Evolutionary conservation across 768 basidiomycete species (phyloP).

Genomic region (Hydnum rufescens): DNA sequence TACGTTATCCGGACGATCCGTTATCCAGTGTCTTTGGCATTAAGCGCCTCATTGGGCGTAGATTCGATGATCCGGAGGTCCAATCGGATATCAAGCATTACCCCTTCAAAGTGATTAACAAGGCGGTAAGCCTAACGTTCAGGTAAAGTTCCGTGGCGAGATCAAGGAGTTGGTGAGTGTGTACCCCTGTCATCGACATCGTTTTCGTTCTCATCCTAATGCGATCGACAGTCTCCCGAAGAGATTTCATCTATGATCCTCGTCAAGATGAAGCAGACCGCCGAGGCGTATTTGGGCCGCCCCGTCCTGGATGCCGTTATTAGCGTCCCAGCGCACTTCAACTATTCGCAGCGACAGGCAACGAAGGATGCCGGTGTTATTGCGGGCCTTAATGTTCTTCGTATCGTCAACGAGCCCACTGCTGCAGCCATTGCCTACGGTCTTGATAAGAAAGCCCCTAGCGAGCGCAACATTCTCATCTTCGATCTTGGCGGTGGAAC

Average conservation of each 20-base stretch:
- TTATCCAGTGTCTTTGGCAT: conserved; percentile 24
- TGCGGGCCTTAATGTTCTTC: conserved; percentile 28
- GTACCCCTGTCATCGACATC: not conserved
- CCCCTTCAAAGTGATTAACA: conserved; percentile 28
- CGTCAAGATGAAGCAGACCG: conserved; percentile 32
- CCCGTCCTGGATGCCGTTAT: conserved; percentile 28
- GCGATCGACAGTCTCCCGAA: conserved; percentile 20
- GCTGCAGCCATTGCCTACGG: conserved; percentile 55
- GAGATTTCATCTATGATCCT: conserved; percentile 32
- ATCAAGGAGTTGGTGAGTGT: conserved; percentile 30
- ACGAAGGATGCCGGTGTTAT: conserved; percentile 32
- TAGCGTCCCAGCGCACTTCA: conserved; percentile 34
- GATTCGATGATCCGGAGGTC: conserved; percentile 26
- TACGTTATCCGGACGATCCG: conserved; percentile 11
- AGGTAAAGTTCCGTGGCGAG: conserved; percentile 35
- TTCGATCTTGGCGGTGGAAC: conserved; percentile 32
- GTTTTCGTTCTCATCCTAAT: not conserved
- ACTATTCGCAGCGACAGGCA: conserved; percentile 31
- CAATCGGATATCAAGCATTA: conserved; percentile 31
- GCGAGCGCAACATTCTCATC: conserved; percentile 31
- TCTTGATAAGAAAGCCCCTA: conserved; percentile 35
- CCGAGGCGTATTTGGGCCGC: conserved; percentile 30
- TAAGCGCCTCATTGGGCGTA: conserved; percentile 25
- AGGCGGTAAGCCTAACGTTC: conserved; percentile 31
- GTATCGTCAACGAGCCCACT: conserved; percentile 37